Evolutionary conservation across 2,329 filamentous ascomycete species (phyloP).

Genomic region (Fusarium palustre): DNA sequence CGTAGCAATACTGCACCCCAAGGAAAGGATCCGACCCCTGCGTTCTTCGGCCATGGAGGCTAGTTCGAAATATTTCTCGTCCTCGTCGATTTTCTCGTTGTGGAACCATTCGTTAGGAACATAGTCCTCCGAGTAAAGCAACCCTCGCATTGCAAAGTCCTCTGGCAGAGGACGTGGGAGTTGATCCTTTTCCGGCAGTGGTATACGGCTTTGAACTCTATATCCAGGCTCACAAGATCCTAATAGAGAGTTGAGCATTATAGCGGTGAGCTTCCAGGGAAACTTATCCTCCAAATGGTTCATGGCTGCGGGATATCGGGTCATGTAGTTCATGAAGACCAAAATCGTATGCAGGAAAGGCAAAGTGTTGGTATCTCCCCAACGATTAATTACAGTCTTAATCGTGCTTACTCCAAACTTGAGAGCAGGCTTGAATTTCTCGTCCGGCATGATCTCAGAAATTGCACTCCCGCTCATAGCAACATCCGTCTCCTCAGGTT

Average conservation of each 20-base stretch:
- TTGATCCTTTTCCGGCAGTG: slow-evolving; percentile 56
- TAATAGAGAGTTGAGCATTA: slow-evolving; percentile 55
- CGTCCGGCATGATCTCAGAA: slow-evolving; percentile 38
- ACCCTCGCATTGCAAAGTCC: slow-evolving; percentile 74
- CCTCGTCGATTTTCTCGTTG: slow-evolving; percentile 71
- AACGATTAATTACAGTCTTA: slow-evolving; percentile 61
- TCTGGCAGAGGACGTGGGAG: slow-evolving; percentile 71
- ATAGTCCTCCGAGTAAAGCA: slow-evolving; percentile 70
- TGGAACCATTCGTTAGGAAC: slow-evolving; percentile 70
- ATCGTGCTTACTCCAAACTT: slow-evolving; percentile 59
- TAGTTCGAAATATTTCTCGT: slow-evolving; percentile 73
- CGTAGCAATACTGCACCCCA: slow-evolving; percentile 62
- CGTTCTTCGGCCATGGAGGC: slow-evolving; percentile 69
- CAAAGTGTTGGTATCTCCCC: slow-evolving; percentile 69
- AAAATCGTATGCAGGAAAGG: slow-evolving; percentile 73
- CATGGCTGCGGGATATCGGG: slow-evolving; percentile 57
- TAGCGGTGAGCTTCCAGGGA: slow-evolving; percentile 63
- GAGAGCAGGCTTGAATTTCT: slow-evolving; percentile 53
- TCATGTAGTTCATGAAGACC: slow-evolving; percentile 66
- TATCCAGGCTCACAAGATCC: slow-evolving; percentile 45
- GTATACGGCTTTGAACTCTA: slow-evolving; percentile 61
- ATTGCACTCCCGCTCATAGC: slow-evolving; percentile 43
- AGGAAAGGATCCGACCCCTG: slow-evolving; percentile 69
- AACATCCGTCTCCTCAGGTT: slow-evolving; percentile 45
- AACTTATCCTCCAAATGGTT: slow-evolving; percentile 57